phyloP scores from a whole-genome alignment of 768 basidiomycete genomes.

The Lactarius deliciosus region DNA sequence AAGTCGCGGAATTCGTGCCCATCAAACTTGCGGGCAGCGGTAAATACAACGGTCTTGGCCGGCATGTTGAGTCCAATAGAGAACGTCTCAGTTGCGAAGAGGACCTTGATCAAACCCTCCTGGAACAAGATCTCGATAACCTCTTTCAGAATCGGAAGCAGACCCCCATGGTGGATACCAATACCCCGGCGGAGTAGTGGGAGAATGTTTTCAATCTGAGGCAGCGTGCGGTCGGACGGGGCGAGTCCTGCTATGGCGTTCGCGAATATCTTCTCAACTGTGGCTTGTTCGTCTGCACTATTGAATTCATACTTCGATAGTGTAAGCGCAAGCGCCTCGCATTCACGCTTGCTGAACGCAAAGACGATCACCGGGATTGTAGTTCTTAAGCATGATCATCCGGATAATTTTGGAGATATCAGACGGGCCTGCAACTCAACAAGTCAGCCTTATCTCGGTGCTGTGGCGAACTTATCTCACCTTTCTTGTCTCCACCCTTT shows the following conservation, averaged over 20 bases:
- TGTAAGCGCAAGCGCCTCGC: slow-evolving; percentile 86
- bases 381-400: slow-evolving; percentile 97
- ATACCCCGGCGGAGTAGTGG: slow-evolving; percentile 93
- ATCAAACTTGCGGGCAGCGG: slow-evolving; percentile 92
- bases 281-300: slow-evolving; percentile 84
- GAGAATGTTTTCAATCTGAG: slow-evolving; percentile 90
- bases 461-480: slow-evolving; percentile 40
- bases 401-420: slow-evolving; percentile 98
- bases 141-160: slow-evolving; percentile 96
- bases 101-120: slow-evolving; percentile 94
- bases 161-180: slow-evolving; percentile 97
- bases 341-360: slow-evolving; percentile 97
- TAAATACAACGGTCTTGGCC: slow-evolving; percentile 99
- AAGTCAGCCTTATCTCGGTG: slow-evolving; percentile 19
- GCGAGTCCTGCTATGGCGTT: slow-evolving; percentile 92
- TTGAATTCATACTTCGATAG: slow-evolving; percentile 98
- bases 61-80: slow-evolving; percentile 99
- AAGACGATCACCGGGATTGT: slow-evolving; percentile 98
- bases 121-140: slow-evolving; percentile 99
- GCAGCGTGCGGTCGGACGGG: slow-evolving; percentile 81
- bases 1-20: slow-evolving; percentile 92
- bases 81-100: slow-evolving; percentile 99
- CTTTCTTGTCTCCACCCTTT: slow-evolving; percentile 93
- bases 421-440: slow-evolving; percentile 58
- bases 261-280: slow-evolving; percentile 85